phyloP scores from a whole-genome alignment of 176 grass and related monocot genomes.

The Metroxylon sagu region DNA sequence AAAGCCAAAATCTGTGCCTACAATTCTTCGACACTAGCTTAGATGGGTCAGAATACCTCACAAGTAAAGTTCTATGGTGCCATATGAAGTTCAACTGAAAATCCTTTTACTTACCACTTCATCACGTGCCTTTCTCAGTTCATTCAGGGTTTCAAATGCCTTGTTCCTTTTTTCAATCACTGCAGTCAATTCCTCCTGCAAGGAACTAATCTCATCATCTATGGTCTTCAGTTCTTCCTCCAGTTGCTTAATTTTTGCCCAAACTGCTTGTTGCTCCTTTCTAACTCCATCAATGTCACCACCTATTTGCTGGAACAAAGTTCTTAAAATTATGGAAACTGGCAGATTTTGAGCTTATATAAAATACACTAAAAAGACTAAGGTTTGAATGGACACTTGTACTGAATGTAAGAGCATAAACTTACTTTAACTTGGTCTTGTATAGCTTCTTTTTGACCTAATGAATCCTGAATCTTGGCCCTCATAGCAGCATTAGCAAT shows the following conservation, averaged over 20 bases:
- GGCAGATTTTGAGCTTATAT: too few relatives aligned
- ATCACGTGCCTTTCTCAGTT: slow-evolving; percentile 24
- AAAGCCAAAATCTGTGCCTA: too few relatives aligned
- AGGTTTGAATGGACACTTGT: too few relatives aligned
- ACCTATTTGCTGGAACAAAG: slow-evolving; percentile 24
- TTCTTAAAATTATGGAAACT: too few relatives aligned
- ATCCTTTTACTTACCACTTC: slow-evolving; percentile 15
- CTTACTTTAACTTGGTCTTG: slow-evolving; percentile 92
- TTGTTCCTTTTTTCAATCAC: slow-evolving; percentile 35
- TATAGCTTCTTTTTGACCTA: slow-evolving; percentile 72
- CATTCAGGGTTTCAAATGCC: slow-evolving; percentile 20
- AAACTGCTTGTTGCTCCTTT: slow-evolving; percentile 34
- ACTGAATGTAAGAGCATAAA: too few relatives aligned
- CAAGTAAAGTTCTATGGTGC: too few relatives aligned
- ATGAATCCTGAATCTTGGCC: slow-evolving; percentile 64
- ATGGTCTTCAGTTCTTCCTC: slow-evolving; percentile 31
- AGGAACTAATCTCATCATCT: slow-evolving; percentile 25
- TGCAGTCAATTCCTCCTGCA: slow-evolving; percentile 25
- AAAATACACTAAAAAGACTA: too few relatives aligned
- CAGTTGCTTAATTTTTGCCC: slow-evolving; percentile 29
- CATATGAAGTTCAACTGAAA: too few relatives aligned
- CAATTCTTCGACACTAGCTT: too few relatives aligned
- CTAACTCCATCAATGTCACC: slow-evolving; percentile 39
- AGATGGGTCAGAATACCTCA: too few relatives aligned
- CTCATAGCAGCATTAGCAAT: slow-evolving; percentile 54